Conservation (phyloP, 1,284 basidiomycete species). For the Anthracocystis setariae region DNA sequence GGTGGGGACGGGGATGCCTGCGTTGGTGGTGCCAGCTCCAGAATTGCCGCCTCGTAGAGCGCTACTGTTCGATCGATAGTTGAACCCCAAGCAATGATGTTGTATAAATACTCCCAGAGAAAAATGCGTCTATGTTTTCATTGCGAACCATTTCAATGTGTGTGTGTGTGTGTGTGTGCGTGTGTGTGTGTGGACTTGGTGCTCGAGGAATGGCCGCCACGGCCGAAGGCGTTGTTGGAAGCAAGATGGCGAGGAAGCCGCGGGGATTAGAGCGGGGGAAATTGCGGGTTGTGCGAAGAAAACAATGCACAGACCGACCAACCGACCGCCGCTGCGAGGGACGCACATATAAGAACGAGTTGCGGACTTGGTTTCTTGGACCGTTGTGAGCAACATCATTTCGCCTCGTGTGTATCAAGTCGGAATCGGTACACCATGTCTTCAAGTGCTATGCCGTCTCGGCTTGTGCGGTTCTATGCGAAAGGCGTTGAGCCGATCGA, state of each 20-base stretch:
- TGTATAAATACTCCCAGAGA: neutral
- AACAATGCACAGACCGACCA: neutral
- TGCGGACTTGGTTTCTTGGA: too few relatives aligned
- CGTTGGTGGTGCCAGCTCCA: conserved; percentile 52
- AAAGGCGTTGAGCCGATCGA: conserved; percentile 72
- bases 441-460: conserved; percentile 57
- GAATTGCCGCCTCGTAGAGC: conserved; percentile 46
- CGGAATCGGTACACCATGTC: too few relatives aligned
- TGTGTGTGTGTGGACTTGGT: too few relatives aligned
- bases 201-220: too few relatives aligned
- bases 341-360: too few relatives aligned
- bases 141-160: neutral
- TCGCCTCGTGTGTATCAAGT: too few relatives aligned
- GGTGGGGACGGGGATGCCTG: conserved; percentile 83
- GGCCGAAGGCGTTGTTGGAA: too few relatives aligned
- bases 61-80: conserved; percentile 59
- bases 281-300: neutral
- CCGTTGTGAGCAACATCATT: too few relatives aligned
- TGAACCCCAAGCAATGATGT: neutral
- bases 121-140: neutral
- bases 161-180: too few relatives aligned
- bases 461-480: conserved; percentile 83
- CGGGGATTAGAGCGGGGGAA: too few relatives aligned
- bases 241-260: too few relatives aligned
- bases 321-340: too few relatives aligned